Percentiles rank a stretch among this genome's conserved stretches.
Conservation (phyloP, 2,329 filamentous ascomycete species). For the Clonostachys sp. region DNA sequence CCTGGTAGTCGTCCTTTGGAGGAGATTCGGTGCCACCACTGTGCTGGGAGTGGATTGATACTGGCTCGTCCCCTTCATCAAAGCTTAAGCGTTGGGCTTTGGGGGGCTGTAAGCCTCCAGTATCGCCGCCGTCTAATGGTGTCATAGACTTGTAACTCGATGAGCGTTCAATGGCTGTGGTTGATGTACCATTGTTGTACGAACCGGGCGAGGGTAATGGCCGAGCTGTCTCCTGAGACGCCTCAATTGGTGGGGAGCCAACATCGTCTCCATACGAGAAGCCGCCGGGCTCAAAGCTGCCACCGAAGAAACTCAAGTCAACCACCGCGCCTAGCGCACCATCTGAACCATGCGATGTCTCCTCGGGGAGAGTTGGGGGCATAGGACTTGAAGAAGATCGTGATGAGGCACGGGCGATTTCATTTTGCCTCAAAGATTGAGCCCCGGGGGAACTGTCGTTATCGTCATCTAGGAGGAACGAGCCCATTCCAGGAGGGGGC, state of each 20-base stretch:
- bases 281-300: constrained; percentile 54
- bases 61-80: constrained; percentile 83
- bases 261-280: constrained; percentile 45
- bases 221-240: constrained; percentile 34
- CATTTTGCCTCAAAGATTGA: no score
- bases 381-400: no score
- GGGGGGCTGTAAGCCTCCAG: constrained; percentile 81
- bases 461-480: no score
- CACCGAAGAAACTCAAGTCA: constrained; percentile 71
- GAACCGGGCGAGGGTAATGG: constrained; percentile 37
- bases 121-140: constrained; percentile 76
- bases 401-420: no score
- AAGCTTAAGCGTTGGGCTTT: constrained; percentile 74
- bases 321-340: constrained; percentile 29
- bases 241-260: constrained; percentile 24
- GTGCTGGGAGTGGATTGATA: constrained; percentile 49
- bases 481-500: no score
- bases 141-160: no score
- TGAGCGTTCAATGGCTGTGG: no score
- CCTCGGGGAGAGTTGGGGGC: no score
- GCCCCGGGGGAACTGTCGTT: no score
- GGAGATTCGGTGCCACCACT: constrained; percentile 62
- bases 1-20: constrained; percentile 69
- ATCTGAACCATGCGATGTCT: no score
- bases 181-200: no score